These are phyloP conservation scores for Berkeleyomyces basicola DNA, from an alignment of 2,329 filamentous ascomycete genomes.

Conservation along the genomic window DNA sequence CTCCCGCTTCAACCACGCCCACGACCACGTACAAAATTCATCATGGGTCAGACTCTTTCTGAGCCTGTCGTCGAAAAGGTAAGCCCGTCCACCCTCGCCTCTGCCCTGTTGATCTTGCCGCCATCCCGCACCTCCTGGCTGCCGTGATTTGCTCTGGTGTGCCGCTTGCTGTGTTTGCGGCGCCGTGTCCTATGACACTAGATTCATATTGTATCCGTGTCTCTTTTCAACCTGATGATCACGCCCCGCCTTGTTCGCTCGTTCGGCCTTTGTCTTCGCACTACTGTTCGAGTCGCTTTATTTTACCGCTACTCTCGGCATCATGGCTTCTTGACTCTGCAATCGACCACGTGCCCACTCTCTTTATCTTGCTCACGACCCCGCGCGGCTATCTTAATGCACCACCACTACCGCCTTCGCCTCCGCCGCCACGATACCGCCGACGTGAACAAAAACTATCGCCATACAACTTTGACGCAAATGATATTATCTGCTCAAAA, in stretches of 20 bases:
- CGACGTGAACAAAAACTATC: not conserved
- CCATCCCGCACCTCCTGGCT: not conserved
- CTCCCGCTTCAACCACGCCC: conserved; percentile 13
- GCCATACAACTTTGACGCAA: no score
- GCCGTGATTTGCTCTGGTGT: not conserved
- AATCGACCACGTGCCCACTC: not conserved
- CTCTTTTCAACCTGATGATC: not conserved
- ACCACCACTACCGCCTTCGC: not conserved
- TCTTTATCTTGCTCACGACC: not conserved
- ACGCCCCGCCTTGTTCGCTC: not conserved
- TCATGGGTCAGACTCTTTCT: conserved; percentile 98
- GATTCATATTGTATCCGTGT: not conserved
- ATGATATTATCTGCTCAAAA: not conserved
- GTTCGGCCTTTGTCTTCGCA: not conserved
- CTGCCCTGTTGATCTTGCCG: conserved; percentile 5
- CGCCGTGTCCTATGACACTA: not conserved
- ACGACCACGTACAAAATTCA: conserved; percentile 21
- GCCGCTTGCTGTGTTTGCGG: not conserved
- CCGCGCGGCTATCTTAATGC: not conserved
- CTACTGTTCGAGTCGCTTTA: not conserved
- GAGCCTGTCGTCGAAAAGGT: conserved; percentile 99
- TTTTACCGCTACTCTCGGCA: not conserved
- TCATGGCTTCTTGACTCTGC: not conserved
- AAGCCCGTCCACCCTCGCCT: conserved; percentile 24
- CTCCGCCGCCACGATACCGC: not conserved